Base-by-base conservation (phyloP, 2,329 filamentous ascomycete species). In the Purpureocillium takamizusanense region DNA sequence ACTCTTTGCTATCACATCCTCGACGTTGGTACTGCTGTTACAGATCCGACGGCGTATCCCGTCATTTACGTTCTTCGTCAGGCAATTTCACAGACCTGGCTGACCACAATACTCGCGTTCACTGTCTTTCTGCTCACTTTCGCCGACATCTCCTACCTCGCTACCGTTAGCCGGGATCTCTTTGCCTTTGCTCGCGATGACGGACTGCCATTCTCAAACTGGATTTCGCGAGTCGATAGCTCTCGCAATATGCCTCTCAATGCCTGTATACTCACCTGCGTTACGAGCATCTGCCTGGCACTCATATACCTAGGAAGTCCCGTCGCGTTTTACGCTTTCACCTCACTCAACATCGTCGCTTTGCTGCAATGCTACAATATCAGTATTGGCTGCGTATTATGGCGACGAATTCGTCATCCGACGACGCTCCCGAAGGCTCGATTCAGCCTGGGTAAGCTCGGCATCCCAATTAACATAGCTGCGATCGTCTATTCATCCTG, bases 271-370 rank as follows among this genome's bases (percentile, higher is more conserved):
- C 35, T 42, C n/a, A 38, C 33, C 16, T 30, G 41, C 13, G 25
- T 42, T 15, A 35, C 41, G 9, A 43, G 40, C 18, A 33, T 43
- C 14, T 31, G 36, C n/a, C 34, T 42, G 12, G 34, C 32, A 21
- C 37, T 40, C 34, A 45, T 44, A 18, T 45, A 46, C 34, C 37
- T 46, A 8, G 44, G 42, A 12, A 46, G 44, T 21, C 40, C 42
- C 11, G 36, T 41, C 21, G 44, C 45, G 3, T 46, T 46, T 31
- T 45, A 47, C 25, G 45, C 45, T 32, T 43, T 47, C 10, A 42
- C 33, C 2, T 47, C 45, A 7, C 42, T 47, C 7, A 36, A 35
- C 23, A 37, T 37, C 4, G 42, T 47, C 12, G 39, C 45, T 3
- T 9, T 39, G 4, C 37, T 45, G 21, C 45, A 47, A 35, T 45